Base-by-base conservation (phyloP, 2,329 filamentous ascomycete species). In the Xylariales sp. region DNA sequence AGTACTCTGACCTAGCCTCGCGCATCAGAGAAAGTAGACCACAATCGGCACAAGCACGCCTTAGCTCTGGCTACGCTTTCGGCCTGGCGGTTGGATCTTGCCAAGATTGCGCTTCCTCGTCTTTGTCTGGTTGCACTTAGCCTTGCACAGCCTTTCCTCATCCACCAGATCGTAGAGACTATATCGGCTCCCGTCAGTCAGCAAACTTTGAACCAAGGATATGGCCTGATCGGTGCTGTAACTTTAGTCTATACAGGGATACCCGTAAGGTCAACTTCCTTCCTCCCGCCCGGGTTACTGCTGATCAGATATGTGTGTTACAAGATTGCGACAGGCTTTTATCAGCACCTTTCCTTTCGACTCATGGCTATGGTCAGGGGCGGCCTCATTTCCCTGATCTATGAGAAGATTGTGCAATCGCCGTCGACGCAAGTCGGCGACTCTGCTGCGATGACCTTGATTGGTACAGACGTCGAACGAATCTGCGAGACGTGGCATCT, bases 301-400 rank as follows among this genome's bases (percentile, higher is more conserved):
- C 23, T 30, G 34, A 29, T 37, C 34, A 29, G 27, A 29, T 29
- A 37, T 32, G 21, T 38, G 18, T 24, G 29, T 25, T 21, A 33
- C 21, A 33, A 38, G 29, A 27, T 40, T 20, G 25, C 34, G 24
- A 37, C 25, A 29, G 34, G 24, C 4, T 37, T 29, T 29, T 37
- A 37, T 32, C 25, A 30, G 32, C 39, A 35, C 18, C 21, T 33
- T 4, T 25, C 31, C 23, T 41, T 29, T 18, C 29, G 41, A 10
- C 23, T 34, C 18, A 44, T 44, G 34, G 28, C 41, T 3, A 44
- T 44, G 41, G 30, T 41, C 12, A 25, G 41, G 11, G 41, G 38
- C 21, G 11, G 25, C 13, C 33, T 44, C 17, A 38, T 38, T 16
- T 18, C 29, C 16, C 10, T 41, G 23, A 41, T 44, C 18, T 44